Base-by-base conservation (phyloP, 495 filamentous ascomycete genomes). In the Podospora didyma region DNA sequence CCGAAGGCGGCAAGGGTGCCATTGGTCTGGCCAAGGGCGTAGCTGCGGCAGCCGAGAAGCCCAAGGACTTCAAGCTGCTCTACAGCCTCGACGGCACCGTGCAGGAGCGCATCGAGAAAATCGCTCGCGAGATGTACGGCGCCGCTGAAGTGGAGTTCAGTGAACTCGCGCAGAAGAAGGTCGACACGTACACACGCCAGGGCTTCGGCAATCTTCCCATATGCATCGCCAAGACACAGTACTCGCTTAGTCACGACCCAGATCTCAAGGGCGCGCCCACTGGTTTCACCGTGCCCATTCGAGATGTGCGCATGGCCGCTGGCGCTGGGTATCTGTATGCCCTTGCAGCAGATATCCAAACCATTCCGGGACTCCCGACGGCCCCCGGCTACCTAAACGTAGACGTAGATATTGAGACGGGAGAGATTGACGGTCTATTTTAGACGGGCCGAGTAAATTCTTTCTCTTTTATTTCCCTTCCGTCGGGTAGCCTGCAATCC, bases 141-240 rank as follows among this genome's bases (percentile, higher is more conserved):
- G 94, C 92, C 7, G 86, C 81, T 11, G 85, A 84, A 59, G 92
- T 97, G 51, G 91, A 96, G 74, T 95, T 98, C 75, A 92, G 87
- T 71, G 91, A 96, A 65, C 80, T 92, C 45, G 93, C 94, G 0
- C 91, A 94, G 77, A 89, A 90, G 76, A 97, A 98, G 81, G 87
- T 97, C 59, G 92, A 97, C 65, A 90, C 85, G 21, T 98, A 98
- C 77, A 90, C 86, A 16, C 84, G 86, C 69, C 94, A 97, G 73
- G 94, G 92, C 39, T 94, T 95, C 65, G 84, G 86, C 10, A 90
- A 95, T 64, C 79, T 97, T 57, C 94, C 94, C 2, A 96, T 97
- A 70, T 97, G 93, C 73, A 86, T 97, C 57, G 92, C 93, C 56
- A 98, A 97, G 84, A 97, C 94, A 41, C 94, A 98, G 73, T 98